Percentiles rank a stretch among this genome's conserved stretches.
phyloP scores from a whole-genome alignment of 768 basidiomycete genomes.

The Dioszegia aurantiaca region DNA sequence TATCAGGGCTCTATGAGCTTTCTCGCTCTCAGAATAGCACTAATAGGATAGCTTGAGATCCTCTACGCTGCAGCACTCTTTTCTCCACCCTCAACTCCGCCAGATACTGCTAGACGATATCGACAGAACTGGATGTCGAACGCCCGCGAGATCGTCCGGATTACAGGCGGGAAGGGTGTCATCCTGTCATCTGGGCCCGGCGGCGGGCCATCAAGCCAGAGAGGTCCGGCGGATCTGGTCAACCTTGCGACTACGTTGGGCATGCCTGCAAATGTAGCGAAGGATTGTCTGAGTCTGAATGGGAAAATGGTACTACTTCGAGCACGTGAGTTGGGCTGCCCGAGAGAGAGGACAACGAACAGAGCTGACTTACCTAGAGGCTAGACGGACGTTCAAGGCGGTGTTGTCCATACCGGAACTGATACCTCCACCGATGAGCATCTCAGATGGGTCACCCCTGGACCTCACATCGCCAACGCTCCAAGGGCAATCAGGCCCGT shows the following conservation, averaged over 20 bases:
- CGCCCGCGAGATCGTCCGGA: conserved; percentile 47
- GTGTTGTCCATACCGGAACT: conserved; percentile 39
- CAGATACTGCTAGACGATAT: conserved; percentile 26
- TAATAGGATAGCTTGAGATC: conserved; percentile 44
- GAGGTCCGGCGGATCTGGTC: conserved; percentile 48
- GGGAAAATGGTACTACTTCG: conserved; percentile 41
- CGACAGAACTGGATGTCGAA: conserved; percentile 51
- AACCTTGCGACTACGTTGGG: conserved; percentile 49
- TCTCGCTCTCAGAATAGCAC: neutral
- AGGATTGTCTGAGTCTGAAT: conserved; percentile 38
- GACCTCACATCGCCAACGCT: no score
- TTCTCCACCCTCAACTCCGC: conserved; percentile 24
- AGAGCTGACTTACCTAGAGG: conserved; percentile 29
- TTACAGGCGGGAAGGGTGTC: conserved; percentile 47
- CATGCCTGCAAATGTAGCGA: conserved; percentile 51
- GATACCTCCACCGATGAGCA: conserved; percentile 22
- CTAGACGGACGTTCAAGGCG: conserved; percentile 45
- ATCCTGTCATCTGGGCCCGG: conserved; percentile 46
- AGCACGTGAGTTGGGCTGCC: conserved; percentile 44
- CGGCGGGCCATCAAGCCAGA: conserved; percentile 25
- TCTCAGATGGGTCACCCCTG: neutral
- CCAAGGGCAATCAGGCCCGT: no score
- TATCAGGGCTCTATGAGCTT: neutral
- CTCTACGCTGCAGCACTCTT: conserved; percentile 44
- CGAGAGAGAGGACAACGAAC: neutral